phyloP scores from a whole-genome alignment of 2,329 filamentous ascomycete genomes.

The Bimuria novae-zelandiae region DNA sequence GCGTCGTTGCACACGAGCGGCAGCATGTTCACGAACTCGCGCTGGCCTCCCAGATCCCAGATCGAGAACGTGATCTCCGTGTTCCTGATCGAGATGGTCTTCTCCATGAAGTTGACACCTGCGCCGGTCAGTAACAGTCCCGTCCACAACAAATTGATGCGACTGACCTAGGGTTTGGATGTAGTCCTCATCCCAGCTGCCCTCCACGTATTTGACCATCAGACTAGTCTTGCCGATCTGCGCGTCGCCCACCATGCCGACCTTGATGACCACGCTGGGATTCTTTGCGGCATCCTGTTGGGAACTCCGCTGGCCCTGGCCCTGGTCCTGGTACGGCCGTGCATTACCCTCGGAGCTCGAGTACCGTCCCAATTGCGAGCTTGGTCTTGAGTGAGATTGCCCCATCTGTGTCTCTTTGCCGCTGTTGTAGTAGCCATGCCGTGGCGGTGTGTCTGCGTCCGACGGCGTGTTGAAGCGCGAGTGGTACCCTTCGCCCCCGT shows the following conservation, averaged over 20 bases:
- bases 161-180: conserved; percentile 86
- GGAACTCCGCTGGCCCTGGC: conserved; percentile 50
- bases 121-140: conserved; percentile 22
- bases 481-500: conserved; percentile 29
- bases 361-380: conserved; percentile 56
- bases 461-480: conserved; percentile 52
- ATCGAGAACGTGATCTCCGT: conserved; percentile 99
- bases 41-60: conserved; percentile 96
- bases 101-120: conserved; percentile 99
- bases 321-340: conserved; percentile 54
- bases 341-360: conserved; percentile 49
- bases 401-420: conserved; percentile 42
- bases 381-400: conserved; percentile 51
- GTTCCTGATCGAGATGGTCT: conserved; percentile 98
- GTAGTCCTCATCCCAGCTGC: conserved; percentile 99
- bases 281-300: conserved; percentile 53
- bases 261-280: conserved; percentile 90
- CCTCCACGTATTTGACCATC: conserved; percentile 99
- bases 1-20: conserved; percentile 99
- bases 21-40: conserved; percentile 99
- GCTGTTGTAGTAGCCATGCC: conserved; percentile 40
- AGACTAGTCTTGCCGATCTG: conserved; percentile 99
- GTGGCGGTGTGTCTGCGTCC: conserved; percentile 53
- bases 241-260: conserved; percentile 98
- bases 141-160: not conserved